These are phyloP conservation scores for Beauveria medogensis DNA, from an alignment of 2,329 filamentous ascomycete genomes.

Conservation along the genomic window DNA sequence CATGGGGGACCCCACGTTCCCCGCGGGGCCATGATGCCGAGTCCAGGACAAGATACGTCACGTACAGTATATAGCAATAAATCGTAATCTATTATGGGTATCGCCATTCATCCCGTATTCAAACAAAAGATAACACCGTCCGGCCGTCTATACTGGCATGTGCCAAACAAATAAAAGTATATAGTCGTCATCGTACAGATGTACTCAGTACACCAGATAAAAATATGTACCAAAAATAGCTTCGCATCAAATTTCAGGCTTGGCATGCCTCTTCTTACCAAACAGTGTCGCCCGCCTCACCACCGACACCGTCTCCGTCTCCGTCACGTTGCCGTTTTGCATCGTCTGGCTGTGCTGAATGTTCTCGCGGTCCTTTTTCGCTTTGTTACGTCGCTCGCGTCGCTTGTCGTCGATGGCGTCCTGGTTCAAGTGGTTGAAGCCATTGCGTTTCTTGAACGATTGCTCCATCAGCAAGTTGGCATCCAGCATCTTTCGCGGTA, in stretches of 20 bases:
- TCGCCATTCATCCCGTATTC: slow-evolving; percentile 15
- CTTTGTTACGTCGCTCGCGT: slow-evolving; percentile 54
- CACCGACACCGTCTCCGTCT: slow-evolving; percentile 17
- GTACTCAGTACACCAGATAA: slow-evolving; percentile 7
- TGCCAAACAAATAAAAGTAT: slow-evolving; percentile 9
- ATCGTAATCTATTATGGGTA: slow-evolving; percentile 11
- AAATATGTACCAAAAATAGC: slow-evolving; percentile 7
- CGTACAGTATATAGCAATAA: background rate
- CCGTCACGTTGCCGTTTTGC: slow-evolving; percentile 24
- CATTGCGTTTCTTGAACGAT: slow-evolving; percentile 72
- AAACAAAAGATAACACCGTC: slow-evolving; percentile 11
- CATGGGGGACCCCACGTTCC: slow-evolving; percentile 32
- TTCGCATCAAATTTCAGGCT: slow-evolving; percentile 1
- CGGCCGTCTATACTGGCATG: background rate
- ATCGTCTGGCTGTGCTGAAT: slow-evolving; percentile 19
- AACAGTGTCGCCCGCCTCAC: slow-evolving; percentile 34
- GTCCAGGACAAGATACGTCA: background rate
- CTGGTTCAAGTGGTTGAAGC: slow-evolving; percentile 75
- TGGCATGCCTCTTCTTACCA: slow-evolving; percentile 30
- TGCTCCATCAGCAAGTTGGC: slow-evolving; percentile 75
- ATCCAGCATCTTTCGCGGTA: slow-evolving; percentile 74
- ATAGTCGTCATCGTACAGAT: slow-evolving; percentile 10
- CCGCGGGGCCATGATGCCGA: slow-evolving; percentile 12
- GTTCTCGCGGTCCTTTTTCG: slow-evolving; percentile 32
- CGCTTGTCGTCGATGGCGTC: slow-evolving; percentile 71